phyloP scores from a whole-genome alignment of 2,329 filamentous ascomycete genomes.

The Fusarium musae region DNA sequence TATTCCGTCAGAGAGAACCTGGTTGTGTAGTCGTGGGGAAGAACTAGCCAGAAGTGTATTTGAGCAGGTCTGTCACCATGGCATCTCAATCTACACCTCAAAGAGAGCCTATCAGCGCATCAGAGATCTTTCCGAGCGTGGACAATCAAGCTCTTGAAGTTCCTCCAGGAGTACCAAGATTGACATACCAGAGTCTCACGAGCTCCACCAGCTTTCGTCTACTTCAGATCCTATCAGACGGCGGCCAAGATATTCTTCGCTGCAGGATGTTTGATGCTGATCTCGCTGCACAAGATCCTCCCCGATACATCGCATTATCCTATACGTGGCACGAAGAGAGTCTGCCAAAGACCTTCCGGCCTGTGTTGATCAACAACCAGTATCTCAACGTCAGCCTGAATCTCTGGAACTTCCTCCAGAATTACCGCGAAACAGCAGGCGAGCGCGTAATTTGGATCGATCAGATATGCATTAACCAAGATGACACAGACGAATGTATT shows the following conservation, averaged over 20 bases:
- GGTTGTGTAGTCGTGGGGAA: too few species aligned
- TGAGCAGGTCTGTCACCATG: rapidly evolving
- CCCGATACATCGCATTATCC: neutral
- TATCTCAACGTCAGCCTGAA: neutral
- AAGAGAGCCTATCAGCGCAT: neutral
- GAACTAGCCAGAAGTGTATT: neutral
- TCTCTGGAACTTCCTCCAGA: neutral
- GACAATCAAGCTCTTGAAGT: neutral
- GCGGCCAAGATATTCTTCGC: neutral
- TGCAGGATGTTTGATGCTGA: neutral
- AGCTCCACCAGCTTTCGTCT: neutral
- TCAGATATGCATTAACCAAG: neutral
- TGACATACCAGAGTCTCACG: neutral
- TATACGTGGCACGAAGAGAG: neutral
- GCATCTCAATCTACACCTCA: neutral
- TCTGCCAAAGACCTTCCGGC: neutral
- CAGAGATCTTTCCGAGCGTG: neutral
- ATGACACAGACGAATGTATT: neutral
- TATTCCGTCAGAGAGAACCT: too few species aligned
- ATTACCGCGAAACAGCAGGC: neutral
- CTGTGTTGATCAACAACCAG: neutral
- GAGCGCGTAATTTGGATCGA: neutral
- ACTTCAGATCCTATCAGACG: neutral
- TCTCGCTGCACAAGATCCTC: rapidly evolving
- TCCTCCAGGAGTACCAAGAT: neutral